Conservation (phyloP, 371 early-diverging fungal species). For the Mortierella polycephala region DNA sequence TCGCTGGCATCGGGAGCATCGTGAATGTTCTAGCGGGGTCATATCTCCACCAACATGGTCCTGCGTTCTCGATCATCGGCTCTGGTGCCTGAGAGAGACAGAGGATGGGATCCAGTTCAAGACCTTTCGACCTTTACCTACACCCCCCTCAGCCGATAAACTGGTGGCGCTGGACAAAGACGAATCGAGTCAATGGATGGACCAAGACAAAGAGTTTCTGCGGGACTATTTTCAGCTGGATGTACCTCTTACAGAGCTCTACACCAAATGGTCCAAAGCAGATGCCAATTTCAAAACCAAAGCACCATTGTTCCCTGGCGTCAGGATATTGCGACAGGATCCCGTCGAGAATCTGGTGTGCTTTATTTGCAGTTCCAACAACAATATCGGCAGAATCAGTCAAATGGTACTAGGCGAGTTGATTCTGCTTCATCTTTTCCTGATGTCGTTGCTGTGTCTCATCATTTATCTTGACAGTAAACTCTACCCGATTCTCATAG, state of each 20-base stretch:
- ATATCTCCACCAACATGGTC: conserved; percentile 40
- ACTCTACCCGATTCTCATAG: conserved; percentile 33
- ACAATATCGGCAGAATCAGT: conserved; percentile 94
- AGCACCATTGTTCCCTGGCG: conserved; percentile 69
- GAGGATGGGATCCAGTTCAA: conserved; percentile 30
- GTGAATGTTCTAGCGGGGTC: conserved; percentile 26
- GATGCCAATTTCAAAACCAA: conserved; percentile 77
- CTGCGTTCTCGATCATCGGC: conserved; percentile 39
- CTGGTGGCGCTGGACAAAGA: conserved; percentile 26
- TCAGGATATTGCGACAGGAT: conserved; percentile 87
- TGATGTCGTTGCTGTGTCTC: not conserved
- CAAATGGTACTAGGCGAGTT: conserved; percentile 74
- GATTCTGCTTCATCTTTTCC: conserved; percentile 7
- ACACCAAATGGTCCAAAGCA: conserved; percentile 72
- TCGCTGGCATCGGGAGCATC: conserved; percentile 74
- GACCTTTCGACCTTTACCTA: conserved; percentile 53
- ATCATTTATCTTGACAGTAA: conserved; percentile 1
- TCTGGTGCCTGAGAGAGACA: conserved; percentile 32
- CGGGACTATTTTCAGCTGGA: conserved; percentile 85
- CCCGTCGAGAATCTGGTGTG: conserved; percentile 91
- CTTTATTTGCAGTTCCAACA: conserved; percentile 97
- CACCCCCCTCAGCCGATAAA: not conserved
- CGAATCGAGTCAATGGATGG: conserved; percentile 5
- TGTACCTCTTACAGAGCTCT: conserved; percentile 67
- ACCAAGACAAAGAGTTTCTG: conserved; percentile 41